Evolutionary conservation across 768 basidiomycete genomes (phyloP).

Genomic region (Boletus pseudopeckii): DNA sequence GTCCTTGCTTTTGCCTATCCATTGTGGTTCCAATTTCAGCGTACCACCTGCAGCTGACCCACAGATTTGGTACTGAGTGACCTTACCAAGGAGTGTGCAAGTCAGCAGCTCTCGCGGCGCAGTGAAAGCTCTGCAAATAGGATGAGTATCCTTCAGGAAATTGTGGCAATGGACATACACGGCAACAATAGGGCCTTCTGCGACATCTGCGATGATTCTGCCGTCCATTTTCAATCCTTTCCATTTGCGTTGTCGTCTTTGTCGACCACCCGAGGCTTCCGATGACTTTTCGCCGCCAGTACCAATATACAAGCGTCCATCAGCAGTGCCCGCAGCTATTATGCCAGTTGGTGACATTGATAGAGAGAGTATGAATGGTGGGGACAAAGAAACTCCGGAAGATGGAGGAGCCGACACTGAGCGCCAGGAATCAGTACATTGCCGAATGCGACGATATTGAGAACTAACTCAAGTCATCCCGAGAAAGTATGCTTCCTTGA

Average conservation of each 20-base stretch:
- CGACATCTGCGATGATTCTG: conserved; percentile 47
- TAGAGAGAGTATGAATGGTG: conserved; percentile 68
- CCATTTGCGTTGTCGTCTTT: conserved; percentile 66
- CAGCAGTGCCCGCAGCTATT: conserved; percentile 70
- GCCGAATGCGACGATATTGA: not conserved
- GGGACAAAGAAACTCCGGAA: conserved; percentile 58
- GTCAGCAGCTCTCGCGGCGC: conserved; percentile 44
- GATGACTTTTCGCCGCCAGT: conserved; percentile 58
- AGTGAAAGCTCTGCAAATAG: conserved; percentile 45
- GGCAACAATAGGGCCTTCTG: conserved; percentile 72
- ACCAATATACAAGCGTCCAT: conserved; percentile 70
- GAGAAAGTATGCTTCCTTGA: conserved; percentile 55
- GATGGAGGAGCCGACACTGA: conserved; percentile 39
- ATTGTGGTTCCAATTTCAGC: conserved; percentile 42
- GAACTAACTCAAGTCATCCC: conserved; percentile 52
- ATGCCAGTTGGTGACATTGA: conserved; percentile 57
- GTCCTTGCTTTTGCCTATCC: conserved; percentile 42
- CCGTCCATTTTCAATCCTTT: conserved; percentile 56
- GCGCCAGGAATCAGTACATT: not conserved
- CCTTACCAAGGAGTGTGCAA: conserved; percentile 60
- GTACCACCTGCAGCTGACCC: conserved; percentile 37
- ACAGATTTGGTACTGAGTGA: conserved; percentile 48
- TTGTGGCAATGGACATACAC: conserved; percentile 42
- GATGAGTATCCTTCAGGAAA: not conserved
- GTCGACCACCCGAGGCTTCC: conserved; percentile 31